A percentile compares a stretch with the other conserved stretches of the same genome.
phyloP scores from a whole-genome alignment of 371 early-diverging fungal genomes.

The Mortierella sp. region DNA sequence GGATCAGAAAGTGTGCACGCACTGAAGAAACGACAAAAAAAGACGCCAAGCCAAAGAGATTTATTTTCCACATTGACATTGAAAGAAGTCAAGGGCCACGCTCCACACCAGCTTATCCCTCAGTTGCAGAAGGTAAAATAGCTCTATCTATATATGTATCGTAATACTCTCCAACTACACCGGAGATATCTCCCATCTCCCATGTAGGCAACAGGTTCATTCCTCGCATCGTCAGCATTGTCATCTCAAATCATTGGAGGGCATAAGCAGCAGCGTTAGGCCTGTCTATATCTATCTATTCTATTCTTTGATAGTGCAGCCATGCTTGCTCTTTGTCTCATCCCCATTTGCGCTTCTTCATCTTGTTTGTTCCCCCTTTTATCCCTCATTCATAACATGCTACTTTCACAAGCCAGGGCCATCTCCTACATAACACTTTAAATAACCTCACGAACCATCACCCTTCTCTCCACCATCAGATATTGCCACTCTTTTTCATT shows the following conservation, averaged over 20 bases:
- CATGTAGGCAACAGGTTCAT: neutral
- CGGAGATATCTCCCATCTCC: neutral
- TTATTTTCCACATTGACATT: neutral
- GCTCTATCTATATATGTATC: neutral
- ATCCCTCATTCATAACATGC: neutral
- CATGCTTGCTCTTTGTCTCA: neutral
- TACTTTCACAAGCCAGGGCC: constrained; percentile 6
- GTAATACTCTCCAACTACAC: neutral
- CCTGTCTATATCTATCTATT: too few species aligned
- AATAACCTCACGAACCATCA: neutral
- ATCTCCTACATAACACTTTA: neutral
- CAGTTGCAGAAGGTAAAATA: neutral
- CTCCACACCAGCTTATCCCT: neutral
- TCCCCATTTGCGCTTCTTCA: neutral
- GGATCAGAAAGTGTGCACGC: constrained; percentile 14
- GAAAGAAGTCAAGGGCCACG: neutral
- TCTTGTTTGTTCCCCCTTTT: neutral
- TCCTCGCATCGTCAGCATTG: neutral
- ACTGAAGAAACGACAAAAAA: neutral
- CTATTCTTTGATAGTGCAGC: too few species aligned
- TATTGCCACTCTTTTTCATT: neutral
- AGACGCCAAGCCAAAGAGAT: neutral
- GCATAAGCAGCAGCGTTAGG: too few species aligned
- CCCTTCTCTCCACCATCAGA: too few species aligned
- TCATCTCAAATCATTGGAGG: neutral